These are phyloP conservation scores for Lentithecium fluviatile DNA, from an alignment of 495 filamentous ascomycete genomes.

Conservation along the genomic window DNA sequence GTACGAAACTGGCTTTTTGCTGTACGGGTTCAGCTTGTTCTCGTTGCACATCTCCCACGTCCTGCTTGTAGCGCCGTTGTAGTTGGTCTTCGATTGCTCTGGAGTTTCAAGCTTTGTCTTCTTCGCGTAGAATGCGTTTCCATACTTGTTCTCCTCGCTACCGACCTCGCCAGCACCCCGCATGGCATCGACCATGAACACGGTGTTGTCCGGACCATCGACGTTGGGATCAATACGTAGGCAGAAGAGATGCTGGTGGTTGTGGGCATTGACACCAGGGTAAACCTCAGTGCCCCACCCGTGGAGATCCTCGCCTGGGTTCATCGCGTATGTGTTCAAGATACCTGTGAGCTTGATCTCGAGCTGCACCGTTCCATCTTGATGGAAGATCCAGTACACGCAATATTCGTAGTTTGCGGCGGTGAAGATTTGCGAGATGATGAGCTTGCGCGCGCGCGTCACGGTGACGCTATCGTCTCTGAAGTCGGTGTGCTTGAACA, in stretches of 20 bases:
- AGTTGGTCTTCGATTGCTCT: slow-evolving; percentile 72
- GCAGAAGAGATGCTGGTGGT: slow-evolving; percentile 96
- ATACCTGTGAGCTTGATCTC: slow-evolving; percentile 96
- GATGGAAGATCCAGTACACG: slow-evolving; percentile 90
- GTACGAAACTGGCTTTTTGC: slow-evolving; percentile 82
- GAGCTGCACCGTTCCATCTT: slow-evolving; percentile 89
- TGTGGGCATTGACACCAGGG: slow-evolving; percentile 78
- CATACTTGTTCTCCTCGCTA: slow-evolving; percentile 80
- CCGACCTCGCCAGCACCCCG: slow-evolving; percentile 68
- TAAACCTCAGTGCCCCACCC: slow-evolving; percentile 96
- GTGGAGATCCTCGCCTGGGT: slow-evolving; percentile 76
- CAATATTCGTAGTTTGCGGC: slow-evolving; percentile 98
- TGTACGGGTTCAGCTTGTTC: slow-evolving; percentile 79
- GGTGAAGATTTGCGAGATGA: slow-evolving; percentile 92
- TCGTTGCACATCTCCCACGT: slow-evolving; percentile 93
- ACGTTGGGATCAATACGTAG: slow-evolving; percentile 86
- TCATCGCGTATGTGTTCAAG: slow-evolving; percentile 87
- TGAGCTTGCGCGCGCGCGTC: slow-evolving; percentile 80
- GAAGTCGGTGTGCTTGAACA: slow-evolving; percentile 97
- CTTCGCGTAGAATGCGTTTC: slow-evolving; percentile 92
- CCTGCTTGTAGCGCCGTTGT: slow-evolving; percentile 72
- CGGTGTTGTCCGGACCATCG: slow-evolving; percentile 81
- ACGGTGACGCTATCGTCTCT: slow-evolving; percentile 84
- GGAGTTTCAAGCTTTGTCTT: slow-evolving; percentile 78
- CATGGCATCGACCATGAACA: slow-evolving; percentile 77